Percentiles rank a stretch among this genome's conserved stretches.
Conservation (phyloP, 768 basidiomycete genomes). For the Jaapia argillacea region DNA sequence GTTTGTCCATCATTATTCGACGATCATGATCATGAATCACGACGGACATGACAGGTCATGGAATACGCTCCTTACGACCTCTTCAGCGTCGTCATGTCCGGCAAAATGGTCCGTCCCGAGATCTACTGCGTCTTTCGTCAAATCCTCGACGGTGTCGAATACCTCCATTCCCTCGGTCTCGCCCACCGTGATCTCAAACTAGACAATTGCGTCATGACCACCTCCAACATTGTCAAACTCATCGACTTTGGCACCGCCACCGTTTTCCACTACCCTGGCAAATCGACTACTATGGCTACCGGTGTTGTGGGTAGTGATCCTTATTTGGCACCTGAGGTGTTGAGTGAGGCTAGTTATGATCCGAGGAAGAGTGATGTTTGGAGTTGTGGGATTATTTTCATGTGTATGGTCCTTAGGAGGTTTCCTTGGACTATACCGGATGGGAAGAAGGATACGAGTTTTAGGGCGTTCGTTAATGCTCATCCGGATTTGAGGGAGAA, state of each 20-base stretch:
- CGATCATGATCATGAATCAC: conserved; percentile 3
- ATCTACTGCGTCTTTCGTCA: conserved; percentile 99
- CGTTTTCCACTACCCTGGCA: conserved; percentile 97
- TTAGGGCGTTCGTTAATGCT: conserved; percentile 83
- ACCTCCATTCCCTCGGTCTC: conserved; percentile 94
- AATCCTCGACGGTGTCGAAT: conserved; percentile 96
- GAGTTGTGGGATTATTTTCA: conserved; percentile 96
- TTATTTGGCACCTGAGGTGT: conserved; percentile 95
- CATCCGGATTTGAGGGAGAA: conserved; percentile 73
- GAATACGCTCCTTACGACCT: conserved; percentile 98
- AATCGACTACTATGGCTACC: conserved; percentile 63
- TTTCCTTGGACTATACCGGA: conserved; percentile 99
- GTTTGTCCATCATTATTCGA: neutral
- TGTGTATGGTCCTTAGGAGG: conserved; percentile 95
- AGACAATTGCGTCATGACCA: conserved; percentile 99
- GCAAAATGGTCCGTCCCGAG: conserved; percentile 96
- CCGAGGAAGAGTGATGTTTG: conserved; percentile 98
- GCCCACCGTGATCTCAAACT: conserved; percentile 99
- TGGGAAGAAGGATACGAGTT: conserved; percentile 84
- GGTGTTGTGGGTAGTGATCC: conserved; percentile 97
- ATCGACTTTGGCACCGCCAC: conserved; percentile 99
- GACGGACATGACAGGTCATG: conserved; percentile 65
- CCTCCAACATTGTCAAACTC: conserved; percentile 88
- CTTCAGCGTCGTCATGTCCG: conserved; percentile 99
- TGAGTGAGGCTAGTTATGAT: conserved; percentile 74